These are phyloP conservation scores for Penicillium oxalicum DNA, from an alignment of 2,329 filamentous ascomycete species.

Conservation along the genomic window DNA sequence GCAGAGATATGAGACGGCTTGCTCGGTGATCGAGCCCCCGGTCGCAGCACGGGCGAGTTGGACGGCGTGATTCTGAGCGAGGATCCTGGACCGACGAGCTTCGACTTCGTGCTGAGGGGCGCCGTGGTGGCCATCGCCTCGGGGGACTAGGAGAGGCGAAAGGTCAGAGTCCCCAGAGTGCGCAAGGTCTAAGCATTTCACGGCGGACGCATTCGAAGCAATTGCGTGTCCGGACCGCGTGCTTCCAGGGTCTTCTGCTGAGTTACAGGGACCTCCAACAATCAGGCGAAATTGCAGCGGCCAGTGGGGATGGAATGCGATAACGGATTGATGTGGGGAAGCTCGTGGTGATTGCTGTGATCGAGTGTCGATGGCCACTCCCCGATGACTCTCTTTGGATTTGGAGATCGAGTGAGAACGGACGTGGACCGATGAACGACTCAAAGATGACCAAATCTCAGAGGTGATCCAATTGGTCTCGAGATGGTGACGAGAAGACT, in stretches of 20 bases:
- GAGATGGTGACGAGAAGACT: too few species aligned
- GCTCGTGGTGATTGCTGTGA: background rate
- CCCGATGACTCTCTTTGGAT: too few species aligned
- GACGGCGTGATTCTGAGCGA: conserved; percentile 66
- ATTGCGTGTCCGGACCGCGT: background rate
- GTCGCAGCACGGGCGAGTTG: conserved; percentile 63
- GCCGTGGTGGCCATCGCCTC: conserved; percentile 36
- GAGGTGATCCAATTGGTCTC: too few species aligned
- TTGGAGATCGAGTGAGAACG: too few species aligned
- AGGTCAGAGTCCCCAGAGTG: conserved; percentile 25
- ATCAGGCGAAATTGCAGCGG: too few species aligned
- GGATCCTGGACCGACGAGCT: conserved; percentile 26
- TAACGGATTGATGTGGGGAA: too few species aligned
- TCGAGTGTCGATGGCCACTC: background rate
- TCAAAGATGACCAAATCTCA: too few species aligned
- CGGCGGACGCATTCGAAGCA: conserved; percentile 23
- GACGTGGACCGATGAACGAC: too few species aligned
- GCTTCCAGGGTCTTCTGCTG: background rate
- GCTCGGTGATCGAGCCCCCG: conserved; percentile 58
- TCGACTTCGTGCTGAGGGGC: conserved; percentile 30
- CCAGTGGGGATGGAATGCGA: too few species aligned
- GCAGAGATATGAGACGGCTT: conserved; percentile 43
- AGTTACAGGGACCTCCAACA: background rate
- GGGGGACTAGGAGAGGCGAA: conserved; percentile 16
- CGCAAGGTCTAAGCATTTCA: conserved; percentile 24